Evolutionary conservation across 1,284 basidiomycete genomes (phyloP), one percentile per base, ranked within the genome.

Genomic region (Vanrija pseudolonga): DNA sequence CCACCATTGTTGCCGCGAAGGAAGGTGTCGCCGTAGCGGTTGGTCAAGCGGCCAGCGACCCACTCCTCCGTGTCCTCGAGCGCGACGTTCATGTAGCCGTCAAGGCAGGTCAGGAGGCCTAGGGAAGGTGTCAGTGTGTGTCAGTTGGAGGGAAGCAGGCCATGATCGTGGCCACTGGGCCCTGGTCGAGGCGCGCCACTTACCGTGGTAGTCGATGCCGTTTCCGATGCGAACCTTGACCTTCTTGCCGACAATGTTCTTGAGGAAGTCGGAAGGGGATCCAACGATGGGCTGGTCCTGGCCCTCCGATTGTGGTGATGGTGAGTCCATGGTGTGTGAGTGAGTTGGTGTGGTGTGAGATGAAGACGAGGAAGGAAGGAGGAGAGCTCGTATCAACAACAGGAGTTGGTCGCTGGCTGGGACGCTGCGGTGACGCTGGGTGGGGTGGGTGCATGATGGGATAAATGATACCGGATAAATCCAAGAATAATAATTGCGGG

Each of bases 31-130:
- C 94, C 93, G 67, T 94, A 97, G 58, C 82, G 82, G 71, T 93
- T 95, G 39, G 90, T 94, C 51, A 89, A 82, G 32, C 79, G 73
- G 11, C 93, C 94, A 64, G 89, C 88, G 14, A 96, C 90, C 74
- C 90, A 87, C 77, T 98, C 95, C 75, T 94, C 89, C 2, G 94
- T 97, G 73, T 97, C 88, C 77, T 98, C 95, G 45, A 98, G 79
- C 4, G 93, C 95, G 53, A 98, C 97, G 78, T 98, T 98, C 96
- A 98, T 93, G 74, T 92, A 93, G 0, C 94, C 96, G 75, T 98
- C 96, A 20, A 98, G 82, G 73, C 96, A 98, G 7, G 91, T 94
- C n/a, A 98, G 79, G 1, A 93, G 82, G 38, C 94, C 94, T 97
- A 61, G 15, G 0, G 37, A 22, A 41, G 38, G 19, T 45, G 43